Conservation (phyloP, 148 eudicot species). For the Diospyros lotus region DNA sequence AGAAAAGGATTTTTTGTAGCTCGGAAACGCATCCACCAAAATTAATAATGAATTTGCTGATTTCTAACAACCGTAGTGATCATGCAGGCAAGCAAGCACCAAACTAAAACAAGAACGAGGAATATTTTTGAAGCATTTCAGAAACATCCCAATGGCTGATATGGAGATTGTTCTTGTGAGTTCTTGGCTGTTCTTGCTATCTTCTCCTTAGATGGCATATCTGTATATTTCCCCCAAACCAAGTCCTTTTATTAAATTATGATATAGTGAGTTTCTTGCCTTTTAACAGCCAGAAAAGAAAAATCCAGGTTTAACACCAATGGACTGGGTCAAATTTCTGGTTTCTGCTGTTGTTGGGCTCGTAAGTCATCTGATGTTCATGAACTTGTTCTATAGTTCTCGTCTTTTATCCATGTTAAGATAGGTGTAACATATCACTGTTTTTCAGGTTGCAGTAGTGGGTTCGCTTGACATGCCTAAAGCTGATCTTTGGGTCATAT, state of each 20-base stretch:
- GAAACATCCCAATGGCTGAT: conserved; percentile 96
- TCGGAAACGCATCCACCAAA: too few species aligned
- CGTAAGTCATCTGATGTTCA: conserved; percentile 44
- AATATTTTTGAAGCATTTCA: conserved; percentile 87
- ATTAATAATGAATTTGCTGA: too few species aligned
- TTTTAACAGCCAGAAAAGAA: conserved; percentile 85
- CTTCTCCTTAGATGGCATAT: too few species aligned
- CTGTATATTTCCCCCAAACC: not conserved
- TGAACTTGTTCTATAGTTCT: not conserved
- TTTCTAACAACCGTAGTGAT: not conserved
- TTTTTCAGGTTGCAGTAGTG: conserved; percentile 66
- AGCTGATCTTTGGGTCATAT: conserved; percentile 74
- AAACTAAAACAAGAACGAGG: conserved; percentile 60
- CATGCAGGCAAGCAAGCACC: conserved; percentile 60
- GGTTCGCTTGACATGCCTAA: conserved; percentile 71
- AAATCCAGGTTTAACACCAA: conserved; percentile 92
- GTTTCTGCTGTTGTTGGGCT: conserved; percentile 87
- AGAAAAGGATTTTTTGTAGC: too few species aligned
- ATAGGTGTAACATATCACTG: not conserved
- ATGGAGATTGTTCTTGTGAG: conserved; percentile 93
- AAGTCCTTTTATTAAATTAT: not conserved
- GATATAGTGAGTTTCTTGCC: not conserved
- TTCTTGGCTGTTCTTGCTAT: conserved; percentile 4
- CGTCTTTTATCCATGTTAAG: not conserved
- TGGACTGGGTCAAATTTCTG: conserved; percentile 97